Conservation (phyloP, 2,329 filamentous ascomycete species). For the Setomelanomma holmii region DNA sequence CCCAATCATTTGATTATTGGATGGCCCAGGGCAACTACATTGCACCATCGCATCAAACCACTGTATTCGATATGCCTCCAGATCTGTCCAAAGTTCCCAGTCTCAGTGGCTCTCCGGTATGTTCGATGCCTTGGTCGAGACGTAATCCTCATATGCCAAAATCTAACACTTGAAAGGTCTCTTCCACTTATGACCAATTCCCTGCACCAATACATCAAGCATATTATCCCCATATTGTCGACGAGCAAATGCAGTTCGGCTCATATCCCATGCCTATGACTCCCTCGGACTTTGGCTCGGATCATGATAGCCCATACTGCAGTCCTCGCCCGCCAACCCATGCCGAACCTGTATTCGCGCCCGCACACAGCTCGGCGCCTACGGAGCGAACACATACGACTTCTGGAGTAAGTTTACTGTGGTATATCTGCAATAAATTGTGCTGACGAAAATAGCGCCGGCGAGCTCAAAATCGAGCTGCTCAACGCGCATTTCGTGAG, state of each 20-base stretch:
- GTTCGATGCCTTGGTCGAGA: slow-evolving; percentile 14
- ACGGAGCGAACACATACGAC: slow-evolving; percentile 47
- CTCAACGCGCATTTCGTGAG: slow-evolving; percentile 67
- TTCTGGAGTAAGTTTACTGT: slow-evolving; percentile 42
- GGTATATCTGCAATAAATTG: background rate
- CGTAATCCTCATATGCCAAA: background rate
- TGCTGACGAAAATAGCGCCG: slow-evolving; percentile 55
- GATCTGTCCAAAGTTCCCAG: slow-evolving; percentile 48
- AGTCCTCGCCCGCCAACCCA: slow-evolving; percentile 42
- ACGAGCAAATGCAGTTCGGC: slow-evolving; percentile 41
- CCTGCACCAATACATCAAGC: slow-evolving; percentile 39
- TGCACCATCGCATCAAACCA: slow-evolving; percentile 38
- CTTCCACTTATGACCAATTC: slow-evolving; percentile 47
- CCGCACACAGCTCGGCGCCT: slow-evolving; percentile 23
- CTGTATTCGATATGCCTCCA: slow-evolving; percentile 42
- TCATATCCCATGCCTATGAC: slow-evolving; percentile 49
- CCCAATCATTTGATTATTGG: slow-evolving; percentile 48
- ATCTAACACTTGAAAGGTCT: slow-evolving; percentile 33
- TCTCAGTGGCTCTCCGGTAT: slow-evolving; percentile 48
- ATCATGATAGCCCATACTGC: slow-evolving; percentile 49
- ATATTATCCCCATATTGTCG: slow-evolving; percentile 44
- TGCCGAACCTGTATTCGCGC: slow-evolving; percentile 30
- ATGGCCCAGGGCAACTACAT: slow-evolving; percentile 44
- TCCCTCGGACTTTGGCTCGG: slow-evolving; percentile 49
- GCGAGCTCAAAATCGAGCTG: slow-evolving; percentile 67